These are phyloP conservation scores for Chalara sp. DNA, from an alignment of 2,329 filamentous ascomycete genomes.

Conservation along the genomic window DNA sequence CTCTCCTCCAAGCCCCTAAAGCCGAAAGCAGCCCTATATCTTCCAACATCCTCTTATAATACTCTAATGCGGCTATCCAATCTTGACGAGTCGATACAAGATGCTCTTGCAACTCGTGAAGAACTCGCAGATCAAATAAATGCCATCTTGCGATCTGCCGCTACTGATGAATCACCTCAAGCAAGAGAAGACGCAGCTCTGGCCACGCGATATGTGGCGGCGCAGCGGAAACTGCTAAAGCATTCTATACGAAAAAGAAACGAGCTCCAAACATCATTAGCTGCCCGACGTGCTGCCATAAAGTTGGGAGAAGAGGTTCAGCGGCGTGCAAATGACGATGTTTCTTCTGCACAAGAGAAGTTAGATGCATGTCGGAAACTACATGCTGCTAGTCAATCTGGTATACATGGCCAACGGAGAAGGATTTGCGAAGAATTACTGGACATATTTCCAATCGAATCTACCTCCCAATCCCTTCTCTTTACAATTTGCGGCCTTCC, in stretches of 20 bases:
- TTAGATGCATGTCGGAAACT: constrained; percentile 49
- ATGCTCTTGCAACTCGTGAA: constrained; percentile 72
- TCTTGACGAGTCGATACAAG: constrained; percentile 84
- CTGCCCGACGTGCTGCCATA: constrained; percentile 61
- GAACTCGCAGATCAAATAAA: constrained; percentile 75
- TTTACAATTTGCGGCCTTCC: constrained; percentile 78
- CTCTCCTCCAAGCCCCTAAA: constrained; percentile 39
- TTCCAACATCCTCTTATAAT: constrained; percentile 74
- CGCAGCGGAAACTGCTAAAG: constrained; percentile 61
- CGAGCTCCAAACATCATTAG: constrained; percentile 61
- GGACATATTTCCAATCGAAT: constrained; percentile 73
- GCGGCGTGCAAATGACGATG: constrained; percentile 49
- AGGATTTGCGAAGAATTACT: constrained; percentile 81
- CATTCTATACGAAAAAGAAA: constrained; percentile 55
- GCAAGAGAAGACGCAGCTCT: constrained; percentile 43
- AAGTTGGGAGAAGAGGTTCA: constrained; percentile 53
- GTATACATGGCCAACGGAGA: constrained; percentile 77
- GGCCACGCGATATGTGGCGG: constrained; percentile 47
- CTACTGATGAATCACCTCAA: constrained; percentile 36
- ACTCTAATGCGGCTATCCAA: constrained; percentile 83
- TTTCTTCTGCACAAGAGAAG: constrained; percentile 53
- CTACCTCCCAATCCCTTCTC: constrained; percentile 56
- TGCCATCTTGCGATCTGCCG: constrained; percentile 38
- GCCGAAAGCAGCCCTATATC: constrained; percentile 44
- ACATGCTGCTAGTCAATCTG: constrained; percentile 50